Conservation (phyloP, 2,329 filamentous ascomycete species). For the Waltergamsia citrina region DNA sequence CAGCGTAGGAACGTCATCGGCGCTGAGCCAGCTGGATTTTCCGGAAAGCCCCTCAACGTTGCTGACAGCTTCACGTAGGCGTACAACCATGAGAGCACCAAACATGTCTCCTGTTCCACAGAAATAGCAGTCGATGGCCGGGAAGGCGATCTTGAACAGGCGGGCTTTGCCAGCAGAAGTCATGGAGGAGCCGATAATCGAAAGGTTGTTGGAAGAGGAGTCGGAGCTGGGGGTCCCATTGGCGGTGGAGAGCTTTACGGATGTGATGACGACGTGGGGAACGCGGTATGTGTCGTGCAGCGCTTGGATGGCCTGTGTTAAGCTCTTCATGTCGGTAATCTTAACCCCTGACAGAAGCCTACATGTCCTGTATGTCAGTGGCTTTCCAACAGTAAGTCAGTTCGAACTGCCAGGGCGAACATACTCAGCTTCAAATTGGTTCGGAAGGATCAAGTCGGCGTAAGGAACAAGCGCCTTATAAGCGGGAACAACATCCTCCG, state of each 20-base stretch:
- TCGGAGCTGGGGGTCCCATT: too few species aligned
- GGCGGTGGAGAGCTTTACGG: conserved; percentile 60
- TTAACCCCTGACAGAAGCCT: conserved; percentile 79
- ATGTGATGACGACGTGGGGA: conserved; percentile 89
- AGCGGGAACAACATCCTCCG: conserved; percentile 80
- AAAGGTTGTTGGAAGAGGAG: conserved; percentile 43
- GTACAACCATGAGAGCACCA: conserved; percentile 77
- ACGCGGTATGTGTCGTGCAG: conserved; percentile 69
- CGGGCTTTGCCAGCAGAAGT: conserved; percentile 55
- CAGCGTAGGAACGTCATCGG: conserved; percentile 56
- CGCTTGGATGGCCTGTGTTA: conserved; percentile 64
- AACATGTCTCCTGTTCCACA: conserved; percentile 98
- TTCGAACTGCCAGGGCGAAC: conserved; percentile 17
- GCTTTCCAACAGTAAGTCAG: too few species aligned
- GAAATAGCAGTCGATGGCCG: conserved; percentile 86
- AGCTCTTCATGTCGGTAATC: conserved; percentile 64
- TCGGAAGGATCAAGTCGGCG: conserved; percentile 88
- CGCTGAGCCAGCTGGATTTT: conserved; percentile 63
- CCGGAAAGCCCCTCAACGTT: conserved; percentile 33
- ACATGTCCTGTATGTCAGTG: conserved; percentile 3
- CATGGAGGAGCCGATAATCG: conserved; percentile 70
- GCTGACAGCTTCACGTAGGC: conserved; percentile 73
- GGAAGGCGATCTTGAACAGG: conserved; percentile 83
- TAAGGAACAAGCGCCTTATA: conserved; percentile 73
- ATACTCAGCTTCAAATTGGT: conserved; percentile 95